Base-by-base conservation (phyloP, 768 basidiomycete species). In the Asterophora parasitica region DNA sequence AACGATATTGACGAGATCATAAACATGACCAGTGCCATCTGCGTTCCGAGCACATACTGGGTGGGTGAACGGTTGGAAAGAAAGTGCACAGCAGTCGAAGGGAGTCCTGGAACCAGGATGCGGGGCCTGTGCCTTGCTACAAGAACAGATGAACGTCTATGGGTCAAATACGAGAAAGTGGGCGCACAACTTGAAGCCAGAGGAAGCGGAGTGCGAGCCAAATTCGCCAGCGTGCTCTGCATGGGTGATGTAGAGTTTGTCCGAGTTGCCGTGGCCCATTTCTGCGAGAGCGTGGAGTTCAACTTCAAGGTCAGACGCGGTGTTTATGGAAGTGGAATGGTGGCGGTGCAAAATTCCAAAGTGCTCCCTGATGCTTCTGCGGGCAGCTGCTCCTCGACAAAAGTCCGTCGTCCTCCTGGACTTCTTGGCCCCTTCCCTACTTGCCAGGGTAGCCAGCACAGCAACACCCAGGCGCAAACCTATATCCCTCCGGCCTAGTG, bases 71-170 rank as follows among this genome's bases (percentile, higher is more conserved):
- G 86, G 89, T 59, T 94, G 92, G 53, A 92, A 88, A 7, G 92
- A 91, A 28, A 96, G 77, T 0, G 92, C 83, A 55, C 94, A 97
- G 53, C 86, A 95, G 68, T 96, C 93, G 59, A 90, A 92, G 23
- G 90, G 89, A 0, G 86, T 89, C 36, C 73, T 70, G 32, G 77
- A 72, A 53, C 74, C 80, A 31, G 82, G 78, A 61, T 82, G 81
- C 0, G 80, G 77, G 31, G 77, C 83, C 62, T 88, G 79, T 20
- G 72, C 72, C 61, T 88, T 89, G 42, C 85, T 88, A 56, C 20
- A 44, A 51, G 13, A 38, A 9, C 26, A 56, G 36, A 44, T 57
- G 52, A 16, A 40, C 53, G 44, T 31, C 20, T 42, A 11, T n/a
- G 52, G 33, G 35, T 48, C 40, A 45, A 28, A 13, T 45, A 42